Conservation (phyloP, 2,329 filamentous ascomycete genomes). For the Dactylellina parvicollis region DNA sequence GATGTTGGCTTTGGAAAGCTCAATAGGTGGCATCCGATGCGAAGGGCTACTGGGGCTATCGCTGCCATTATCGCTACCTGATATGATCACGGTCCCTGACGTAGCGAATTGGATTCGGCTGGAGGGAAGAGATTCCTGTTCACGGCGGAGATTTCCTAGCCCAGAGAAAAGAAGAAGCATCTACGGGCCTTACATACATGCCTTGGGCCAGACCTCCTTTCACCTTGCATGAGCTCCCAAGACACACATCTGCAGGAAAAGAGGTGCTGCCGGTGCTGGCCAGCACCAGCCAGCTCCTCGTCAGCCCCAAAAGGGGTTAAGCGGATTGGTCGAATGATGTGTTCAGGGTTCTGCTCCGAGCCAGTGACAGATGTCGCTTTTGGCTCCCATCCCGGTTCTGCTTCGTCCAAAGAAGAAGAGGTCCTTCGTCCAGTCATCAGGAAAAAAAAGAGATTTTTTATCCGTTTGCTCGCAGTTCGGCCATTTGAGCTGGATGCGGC, state of each 20-base stretch:
- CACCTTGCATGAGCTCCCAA: conserved; percentile 53
- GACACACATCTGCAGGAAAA: conserved; percentile 29
- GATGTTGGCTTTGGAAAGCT: too few relatives aligned
- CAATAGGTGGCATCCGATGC: not conserved
- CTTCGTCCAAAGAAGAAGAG: not conserved
- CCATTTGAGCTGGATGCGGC: conserved; percentile 21
- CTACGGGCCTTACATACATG: conserved; percentile 32
- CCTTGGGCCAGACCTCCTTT: conserved; percentile 44
- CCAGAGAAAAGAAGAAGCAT: not conserved
- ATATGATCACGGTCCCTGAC: conserved; percentile 22
- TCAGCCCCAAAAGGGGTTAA: conserved; percentile 43
- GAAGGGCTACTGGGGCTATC: not conserved
- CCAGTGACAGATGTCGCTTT: conserved; percentile 42
- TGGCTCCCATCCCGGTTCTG: conserved; percentile 7
- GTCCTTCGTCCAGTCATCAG: not conserved
- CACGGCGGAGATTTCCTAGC: conserved; percentile 6
- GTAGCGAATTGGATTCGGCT: conserved; percentile 21
- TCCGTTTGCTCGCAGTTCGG: not conserved
- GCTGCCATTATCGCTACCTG: conserved; percentile 6
- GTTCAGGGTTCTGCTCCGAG: conserved; percentile 43
- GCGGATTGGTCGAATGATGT: conserved; percentile 44
- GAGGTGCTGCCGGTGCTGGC: not conserved
- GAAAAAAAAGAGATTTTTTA: conserved; percentile 18
- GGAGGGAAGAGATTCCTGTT: conserved; percentile 14
- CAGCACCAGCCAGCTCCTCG: conserved; percentile 29